A percentile compares a stretch with the other conserved stretches of the same genome.
Conservation (phyloP, 2,329 filamentous ascomycete species). For the Colletotrichum sp. region DNA sequence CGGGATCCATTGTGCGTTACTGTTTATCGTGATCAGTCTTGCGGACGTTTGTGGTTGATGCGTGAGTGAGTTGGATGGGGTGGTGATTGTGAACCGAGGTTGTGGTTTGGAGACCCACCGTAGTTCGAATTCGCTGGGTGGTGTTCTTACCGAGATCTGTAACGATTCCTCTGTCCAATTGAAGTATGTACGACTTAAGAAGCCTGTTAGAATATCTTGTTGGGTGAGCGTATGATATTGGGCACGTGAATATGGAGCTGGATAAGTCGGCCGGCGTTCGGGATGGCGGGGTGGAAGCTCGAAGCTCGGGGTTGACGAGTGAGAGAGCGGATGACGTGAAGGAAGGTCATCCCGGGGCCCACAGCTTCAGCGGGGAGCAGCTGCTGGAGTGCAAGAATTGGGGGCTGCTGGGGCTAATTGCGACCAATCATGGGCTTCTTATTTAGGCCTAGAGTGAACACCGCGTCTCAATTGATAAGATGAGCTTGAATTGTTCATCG, state of each 20-base stretch:
- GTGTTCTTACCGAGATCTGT: not conserved
- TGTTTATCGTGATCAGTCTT: not conserved
- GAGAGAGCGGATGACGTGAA: not conserved
- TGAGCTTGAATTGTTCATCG: not conserved
- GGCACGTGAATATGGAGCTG: not conserved
- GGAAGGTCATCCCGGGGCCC: not conserved
- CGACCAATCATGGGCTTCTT: not conserved
- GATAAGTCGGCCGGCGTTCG: not conserved
- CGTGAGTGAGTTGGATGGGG: not conserved
- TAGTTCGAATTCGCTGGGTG: rapidly evolving
- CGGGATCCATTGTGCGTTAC: not conserved
- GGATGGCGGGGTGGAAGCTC: not conserved
- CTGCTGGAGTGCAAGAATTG: not conserved
- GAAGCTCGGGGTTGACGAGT: not conserved
- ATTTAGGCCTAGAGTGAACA: not conserved
- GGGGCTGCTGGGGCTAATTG: not conserved
- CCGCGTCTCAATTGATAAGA: not conserved
- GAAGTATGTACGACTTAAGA: no score
- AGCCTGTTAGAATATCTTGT: no score
- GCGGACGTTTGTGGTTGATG: rapidly evolving
- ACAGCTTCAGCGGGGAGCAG: not conserved
- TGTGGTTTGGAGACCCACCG: not conserved
- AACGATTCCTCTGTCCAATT: not conserved
- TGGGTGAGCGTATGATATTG: not conserved
- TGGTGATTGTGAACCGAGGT: not conserved